Percentiles rank a stretch among this genome's conserved stretches.
Conservation (phyloP, 495 filamentous ascomycete species). For the Podospora pseudoanserina region DNA sequence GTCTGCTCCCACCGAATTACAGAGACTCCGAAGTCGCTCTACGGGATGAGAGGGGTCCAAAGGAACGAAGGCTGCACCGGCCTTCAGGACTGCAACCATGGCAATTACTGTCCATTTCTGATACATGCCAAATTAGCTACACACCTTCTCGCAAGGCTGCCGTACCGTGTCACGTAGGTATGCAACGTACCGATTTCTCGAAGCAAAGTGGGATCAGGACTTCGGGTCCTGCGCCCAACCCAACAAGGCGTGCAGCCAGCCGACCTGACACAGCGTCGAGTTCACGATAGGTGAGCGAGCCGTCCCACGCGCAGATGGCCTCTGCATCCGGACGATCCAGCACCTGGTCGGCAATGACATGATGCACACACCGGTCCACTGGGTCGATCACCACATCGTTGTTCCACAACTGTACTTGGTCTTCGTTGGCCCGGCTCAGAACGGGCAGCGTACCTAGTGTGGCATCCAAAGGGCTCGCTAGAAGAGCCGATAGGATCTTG, state of each 20-base stretch:
- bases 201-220: constrained; percentile 54
- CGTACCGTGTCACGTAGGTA: constrained; percentile 29
- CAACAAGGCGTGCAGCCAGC: constrained; percentile 43
- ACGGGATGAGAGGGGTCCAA: constrained; percentile 55
- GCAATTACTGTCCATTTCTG: constrained; percentile 51
- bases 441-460: constrained; percentile 13
- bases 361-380: constrained; percentile 28
- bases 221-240: constrained; percentile 49
- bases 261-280: constrained; percentile 43
- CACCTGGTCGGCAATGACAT: constrained; percentile 25
- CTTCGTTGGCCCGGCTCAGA: constrained; percentile 20
- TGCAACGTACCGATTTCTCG: constrained; percentile 48
- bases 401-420: constrained; percentile 24
- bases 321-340: constrained; percentile 16
- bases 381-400: constrained; percentile 6
- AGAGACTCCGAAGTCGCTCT: constrained; percentile 44
- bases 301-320: constrained; percentile 50
- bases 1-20: constrained; percentile 37
- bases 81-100: constrained; percentile 47
- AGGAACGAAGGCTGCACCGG: constrained; percentile 54
- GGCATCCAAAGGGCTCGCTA: constrained; percentile 10
- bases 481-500: constrained; percentile 21
- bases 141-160: not conserved
- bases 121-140: not conserved
- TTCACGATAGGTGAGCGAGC: constrained; percentile 49